phyloP scores from a whole-genome alignment of 2,329 filamentous ascomycete genomes.

The Hypoxylon sp. region DNA sequence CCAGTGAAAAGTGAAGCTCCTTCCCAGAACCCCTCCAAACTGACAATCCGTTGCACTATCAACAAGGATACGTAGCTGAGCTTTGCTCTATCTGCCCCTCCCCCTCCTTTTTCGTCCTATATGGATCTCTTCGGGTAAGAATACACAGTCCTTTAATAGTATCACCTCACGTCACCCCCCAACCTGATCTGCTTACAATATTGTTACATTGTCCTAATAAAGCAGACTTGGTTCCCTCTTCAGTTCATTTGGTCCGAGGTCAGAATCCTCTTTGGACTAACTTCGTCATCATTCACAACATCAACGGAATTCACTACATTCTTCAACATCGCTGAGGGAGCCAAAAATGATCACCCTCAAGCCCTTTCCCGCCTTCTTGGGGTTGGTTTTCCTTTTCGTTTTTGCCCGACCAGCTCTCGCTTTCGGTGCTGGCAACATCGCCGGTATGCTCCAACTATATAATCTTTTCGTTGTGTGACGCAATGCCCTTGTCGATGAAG shows the following conservation, averaged over 20 bases:
- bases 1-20: conserved; percentile 25
- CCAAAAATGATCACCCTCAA: conserved; percentile 63
- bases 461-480: not conserved
- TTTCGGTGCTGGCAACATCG: conserved; percentile 92
- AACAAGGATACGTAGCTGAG: conserved; percentile 34
- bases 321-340: conserved; percentile 8
- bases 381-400: conserved; percentile 72
- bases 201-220: conserved; percentile 21
- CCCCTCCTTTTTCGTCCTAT: conserved; percentile 38
- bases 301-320: conserved; percentile 12
- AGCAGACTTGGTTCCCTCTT: conserved; percentile 16
- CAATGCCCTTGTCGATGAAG: not conserved
- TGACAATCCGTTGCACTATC: conserved; percentile 34
- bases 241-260: conserved; percentile 6
- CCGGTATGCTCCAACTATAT: conserved; percentile 65
- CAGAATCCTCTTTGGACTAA: conserved; percentile 15
- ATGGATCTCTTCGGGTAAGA: conserved; percentile 9
- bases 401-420: conserved; percentile 78
- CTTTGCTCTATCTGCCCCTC: conserved; percentile 36
- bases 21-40: conserved; percentile 32
- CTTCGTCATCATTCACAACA: conserved; percentile 18
- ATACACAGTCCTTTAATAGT: conserved; percentile 35
- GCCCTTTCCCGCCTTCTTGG: conserved; percentile 65
- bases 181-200: conserved; percentile 26
- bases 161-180: conserved; percentile 43